These are phyloP conservation scores for Trametes polyzona DNA, from an alignment of 1,284 basidiomycete species.

Conservation along the genomic window DNA sequence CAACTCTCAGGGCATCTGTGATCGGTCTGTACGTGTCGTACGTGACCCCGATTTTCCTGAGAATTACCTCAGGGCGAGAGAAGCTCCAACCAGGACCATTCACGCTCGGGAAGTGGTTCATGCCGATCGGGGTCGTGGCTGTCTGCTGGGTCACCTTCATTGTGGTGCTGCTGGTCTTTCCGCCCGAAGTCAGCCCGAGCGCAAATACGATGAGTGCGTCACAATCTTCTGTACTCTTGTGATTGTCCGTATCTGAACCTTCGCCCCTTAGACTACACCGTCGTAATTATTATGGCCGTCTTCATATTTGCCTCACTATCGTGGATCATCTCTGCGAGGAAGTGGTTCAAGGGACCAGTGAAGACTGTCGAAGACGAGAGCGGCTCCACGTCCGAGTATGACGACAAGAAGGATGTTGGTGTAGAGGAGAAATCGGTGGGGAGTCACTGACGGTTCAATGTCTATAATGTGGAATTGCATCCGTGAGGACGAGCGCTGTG, in stretches of 20 bases:
- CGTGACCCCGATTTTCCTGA: slow-evolving; percentile 67
- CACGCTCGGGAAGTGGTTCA: slow-evolving; percentile 60
- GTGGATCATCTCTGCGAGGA: slow-evolving; percentile 67
- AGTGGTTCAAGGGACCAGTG: slow-evolving; percentile 74
- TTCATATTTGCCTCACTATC: slow-evolving; percentile 65
- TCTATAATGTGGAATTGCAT: not conserved
- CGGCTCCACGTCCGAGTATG: slow-evolving; percentile 2
- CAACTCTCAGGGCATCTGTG: slow-evolving; percentile 57
- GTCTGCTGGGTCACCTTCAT: slow-evolving; percentile 71
- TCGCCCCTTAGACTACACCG: slow-evolving; percentile 56
- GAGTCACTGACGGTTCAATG: not conserved
- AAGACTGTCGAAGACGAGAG: slow-evolving; percentile 47
- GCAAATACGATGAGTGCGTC: slow-evolving; percentile 59
- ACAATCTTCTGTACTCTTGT: not conserved
- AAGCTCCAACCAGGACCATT: slow-evolving; percentile 63
- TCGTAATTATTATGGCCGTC: slow-evolving; percentile 66
- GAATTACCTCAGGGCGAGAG: slow-evolving; percentile 67
- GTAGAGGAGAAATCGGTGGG: slow-evolving; percentile 14
- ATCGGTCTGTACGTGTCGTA: slow-evolving; percentile 74
- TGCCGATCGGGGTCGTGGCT: slow-evolving; percentile 61
- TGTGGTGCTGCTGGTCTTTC: slow-evolving; percentile 63
- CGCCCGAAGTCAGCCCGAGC: slow-evolving; percentile 45
- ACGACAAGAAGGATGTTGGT: slow-evolving; percentile 24
- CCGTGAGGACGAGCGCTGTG: too few species aligned
- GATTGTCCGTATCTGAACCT: slow-evolving; percentile 9